These are phyloP conservation scores for Platanus orientalis DNA, from an alignment of 164 flowering plant genomes.

Conservation along the genomic window DNA sequence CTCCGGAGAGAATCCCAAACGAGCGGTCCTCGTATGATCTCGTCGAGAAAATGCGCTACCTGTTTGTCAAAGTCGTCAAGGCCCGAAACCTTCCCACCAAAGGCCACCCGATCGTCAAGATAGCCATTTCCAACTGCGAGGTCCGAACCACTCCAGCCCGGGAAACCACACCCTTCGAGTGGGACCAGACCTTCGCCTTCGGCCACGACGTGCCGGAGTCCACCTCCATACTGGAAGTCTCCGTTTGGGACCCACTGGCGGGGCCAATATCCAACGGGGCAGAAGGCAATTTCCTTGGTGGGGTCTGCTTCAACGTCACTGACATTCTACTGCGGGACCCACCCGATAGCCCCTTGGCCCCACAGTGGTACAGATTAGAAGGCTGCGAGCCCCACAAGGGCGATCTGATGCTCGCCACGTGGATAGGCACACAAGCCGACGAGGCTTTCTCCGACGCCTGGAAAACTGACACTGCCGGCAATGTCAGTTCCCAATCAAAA, in stretches of 20 bases:
- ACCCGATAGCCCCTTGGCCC: slow-evolving; percentile 88
- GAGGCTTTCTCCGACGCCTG: slow-evolving; percentile 85
- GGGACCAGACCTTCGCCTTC: slow-evolving; percentile 92
- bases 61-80: slow-evolving; percentile 72
- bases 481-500: slow-evolving; percentile 41
- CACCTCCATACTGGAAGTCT: slow-evolving; percentile 54
- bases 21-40: slow-evolving; percentile 71
- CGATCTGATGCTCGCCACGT: slow-evolving; percentile 87
- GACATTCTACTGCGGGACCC: slow-evolving; percentile 84
- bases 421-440: slow-evolving; percentile 95
- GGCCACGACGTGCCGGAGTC: slow-evolving; percentile 47
- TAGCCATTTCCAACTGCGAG: slow-evolving; percentile 39
- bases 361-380: slow-evolving; percentile 91
- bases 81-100: slow-evolving; percentile 61
- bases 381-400: slow-evolving; percentile 60
- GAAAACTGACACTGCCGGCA: slow-evolving; percentile 66
- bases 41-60: slow-evolving; percentile 88
- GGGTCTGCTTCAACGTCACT: slow-evolving; percentile 66
- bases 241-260: slow-evolving; percentile 55
- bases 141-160: slow-evolving; percentile 51
- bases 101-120: slow-evolving; percentile 51
- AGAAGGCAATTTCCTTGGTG: slow-evolving; percentile 54
- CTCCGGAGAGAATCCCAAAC: slow-evolving; percentile 27
- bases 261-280: slow-evolving; percentile 23
- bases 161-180: slow-evolving; percentile 53